Evolutionary conservation across 768 basidiomycete genomes (phyloP), one percentile per base, ranked within the genome.

Genomic region (Termitomyces sp.): DNA sequence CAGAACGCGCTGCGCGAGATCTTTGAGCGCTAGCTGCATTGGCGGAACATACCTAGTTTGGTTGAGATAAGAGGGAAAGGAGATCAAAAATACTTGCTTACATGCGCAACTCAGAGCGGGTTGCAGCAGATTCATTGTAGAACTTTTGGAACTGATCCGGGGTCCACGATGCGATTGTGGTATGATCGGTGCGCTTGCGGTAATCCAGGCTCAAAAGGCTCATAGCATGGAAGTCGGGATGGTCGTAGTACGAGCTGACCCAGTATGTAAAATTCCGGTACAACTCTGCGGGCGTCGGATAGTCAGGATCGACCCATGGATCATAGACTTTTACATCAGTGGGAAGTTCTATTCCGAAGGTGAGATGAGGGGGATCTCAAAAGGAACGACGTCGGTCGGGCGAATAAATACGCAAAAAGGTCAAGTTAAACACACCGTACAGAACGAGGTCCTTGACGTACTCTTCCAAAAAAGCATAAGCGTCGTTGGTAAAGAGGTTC

Each of bases 361-460:
- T 60, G 7, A 61, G 32, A 40, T 56, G 54, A 0, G 73, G 69
- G 13, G 72, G 66, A 56, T 75, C 73, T 74, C 44, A 7, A 23
- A 1, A 22, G 27, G n/a, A n/a, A n/a, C n/a, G n/a, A n/a, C n/a
- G n/a, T n/a, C n/a, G n/a, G n/a, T n/a, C n/a, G n/a, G n/a, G n/a
- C n/a, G n/a, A n/a, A n/a, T n/a, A n/a, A n/a, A n/a, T n/a, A n/a
- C n/a, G n/a, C n/a, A n/a, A n/a, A n/a, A n/a, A n/a, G n/a, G n/a
- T n/a, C n/a, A n/a, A n/a, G n/a, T 15, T 5, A 25, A 16, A 16
- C 68, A 7, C 29, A 73, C 75, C 74, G 31, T 69, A 68, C 1
- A 75, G 46, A 22, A 75, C 59, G 1, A 75, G 32, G 29, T 65
- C 60, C 44, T 59, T 66, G 2, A 74, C 41, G 51, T 73, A 72